A percentile compares a stretch with the other conserved stretches of the same genome.
phyloP scores from a whole-genome alignment of 768 basidiomycete species.

The Suillus sp. region DNA sequence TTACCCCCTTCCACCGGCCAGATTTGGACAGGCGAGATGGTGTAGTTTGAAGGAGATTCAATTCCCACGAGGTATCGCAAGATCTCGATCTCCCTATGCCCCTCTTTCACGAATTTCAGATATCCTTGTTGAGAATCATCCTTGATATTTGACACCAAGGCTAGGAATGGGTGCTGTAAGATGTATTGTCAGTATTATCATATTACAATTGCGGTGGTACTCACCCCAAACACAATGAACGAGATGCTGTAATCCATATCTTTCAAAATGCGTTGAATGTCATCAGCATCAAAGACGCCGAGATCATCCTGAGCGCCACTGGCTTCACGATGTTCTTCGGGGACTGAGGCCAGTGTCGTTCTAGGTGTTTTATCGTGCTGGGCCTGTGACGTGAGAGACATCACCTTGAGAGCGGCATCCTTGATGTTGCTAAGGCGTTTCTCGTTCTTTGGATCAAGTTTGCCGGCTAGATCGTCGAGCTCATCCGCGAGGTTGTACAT shows the following conservation, averaged over 20 bases:
- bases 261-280: constrained; percentile 6
- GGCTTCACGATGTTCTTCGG: not conserved
- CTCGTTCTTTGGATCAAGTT: constrained; percentile 10
- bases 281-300: constrained; percentile 8
- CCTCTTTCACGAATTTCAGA: constrained; percentile 16
- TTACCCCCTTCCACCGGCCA: constrained; percentile 2
- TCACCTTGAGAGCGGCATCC: not conserved
- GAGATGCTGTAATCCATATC: not conserved
- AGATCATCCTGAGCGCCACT: constrained; percentile 7
- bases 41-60: constrained; percentile 15
- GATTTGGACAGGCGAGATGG: constrained; percentile 11
- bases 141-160: constrained; percentile 4
- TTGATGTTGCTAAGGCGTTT: not conserved
- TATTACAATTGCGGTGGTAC: not conserved
- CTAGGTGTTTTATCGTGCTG: not conserved
- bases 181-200: not conserved
- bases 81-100: constrained; percentile 12
- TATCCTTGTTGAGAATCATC: constrained; percentile 3
- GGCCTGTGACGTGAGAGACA: constrained; percentile 1
- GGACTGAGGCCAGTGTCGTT: not conserved
- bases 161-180: constrained; percentile 20
- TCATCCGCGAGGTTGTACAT: constrained; percentile 18
- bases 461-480: not conserved
- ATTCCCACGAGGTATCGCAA: constrained; percentile 15
- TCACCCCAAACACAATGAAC: not conserved